These are phyloP conservation scores for Melastoma candidum DNA, from an alignment of 441 rosid genomes.

Conservation along the genomic window DNA sequence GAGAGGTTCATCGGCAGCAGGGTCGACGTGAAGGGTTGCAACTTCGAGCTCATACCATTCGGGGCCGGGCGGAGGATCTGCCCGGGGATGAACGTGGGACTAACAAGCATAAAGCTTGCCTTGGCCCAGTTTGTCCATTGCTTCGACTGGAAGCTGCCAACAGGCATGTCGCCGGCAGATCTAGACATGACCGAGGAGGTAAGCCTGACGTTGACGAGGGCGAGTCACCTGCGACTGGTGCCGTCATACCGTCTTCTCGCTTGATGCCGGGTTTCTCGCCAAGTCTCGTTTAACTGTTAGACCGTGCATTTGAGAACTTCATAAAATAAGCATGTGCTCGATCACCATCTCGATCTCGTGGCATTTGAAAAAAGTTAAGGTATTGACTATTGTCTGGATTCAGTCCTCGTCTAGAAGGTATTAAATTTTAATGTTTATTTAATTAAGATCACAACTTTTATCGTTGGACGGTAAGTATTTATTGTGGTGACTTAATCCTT, in stretches of 20 bases:
- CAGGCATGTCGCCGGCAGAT: background rate
- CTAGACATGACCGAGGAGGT: conserved; percentile 8
- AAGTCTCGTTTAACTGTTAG: background rate
- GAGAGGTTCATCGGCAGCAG: conserved; percentile 2
- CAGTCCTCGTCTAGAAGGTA: too few species aligned
- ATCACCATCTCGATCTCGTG: background rate
- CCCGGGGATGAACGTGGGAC: conserved; percentile 2
- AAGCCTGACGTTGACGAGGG: background rate
- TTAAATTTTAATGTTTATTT: too few species aligned
- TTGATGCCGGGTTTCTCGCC: background rate
- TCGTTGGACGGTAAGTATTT: too few species aligned
- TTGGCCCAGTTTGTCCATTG: background rate
- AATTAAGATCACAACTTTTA: too few species aligned
- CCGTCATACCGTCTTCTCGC: conserved; percentile 2
- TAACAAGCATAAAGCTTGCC: background rate
- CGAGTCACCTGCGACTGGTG: conserved; percentile 5
- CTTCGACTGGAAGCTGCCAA: conserved; percentile 6
- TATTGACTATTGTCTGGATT: too few species aligned
- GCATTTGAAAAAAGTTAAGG: too few species aligned
- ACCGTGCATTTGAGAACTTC: too few species aligned
- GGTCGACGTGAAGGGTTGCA: background rate
- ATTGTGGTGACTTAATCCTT: too few species aligned
- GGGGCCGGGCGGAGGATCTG: conserved; percentile 5
- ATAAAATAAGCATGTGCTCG: conserved; percentile 12
- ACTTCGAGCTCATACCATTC: conserved; percentile 8